Conservation (phyloP, 306 rosid genomes). For the Dryas drummondii region DNA sequence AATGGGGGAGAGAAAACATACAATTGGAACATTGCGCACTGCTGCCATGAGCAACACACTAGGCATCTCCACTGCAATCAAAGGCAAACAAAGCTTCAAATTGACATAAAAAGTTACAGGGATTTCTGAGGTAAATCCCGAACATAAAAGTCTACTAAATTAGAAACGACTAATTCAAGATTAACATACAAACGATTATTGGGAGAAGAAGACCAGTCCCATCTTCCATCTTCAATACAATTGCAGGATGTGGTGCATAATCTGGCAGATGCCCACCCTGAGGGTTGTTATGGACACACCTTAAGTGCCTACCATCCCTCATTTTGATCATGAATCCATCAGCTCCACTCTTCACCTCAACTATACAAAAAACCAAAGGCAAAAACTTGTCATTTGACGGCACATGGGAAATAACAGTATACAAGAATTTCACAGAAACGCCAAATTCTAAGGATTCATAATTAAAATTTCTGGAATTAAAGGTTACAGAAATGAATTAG, state of each 20-base stretch:
- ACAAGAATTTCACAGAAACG: neutral
- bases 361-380: slow-evolving; percentile 41
- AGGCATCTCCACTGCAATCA: slow-evolving; percentile 93
- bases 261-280: slow-evolving; percentile 94
- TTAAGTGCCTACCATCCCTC: slow-evolving; percentile 93
- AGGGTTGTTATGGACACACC: slow-evolving; percentile 93
- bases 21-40: slow-evolving; percentile 86
- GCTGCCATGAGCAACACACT: slow-evolving; percentile 92
- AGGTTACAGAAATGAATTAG: slow-evolving; percentile 6
- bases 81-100: slow-evolving; percentile 34
- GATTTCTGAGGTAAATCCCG: slow-evolving; percentile 15
- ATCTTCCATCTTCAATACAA: slow-evolving; percentile 95
- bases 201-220: slow-evolving; percentile 98
- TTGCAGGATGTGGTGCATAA: slow-evolving; percentile 98
- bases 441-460: neutral
- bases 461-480: neutral
- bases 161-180: slow-evolving; percentile 13
- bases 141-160: slow-evolving; percentile 5
- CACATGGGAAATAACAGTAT: neutral
- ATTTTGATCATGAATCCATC: slow-evolving; percentile 94
- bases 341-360: slow-evolving; percentile 97
- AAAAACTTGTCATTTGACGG: slow-evolving; percentile 12
- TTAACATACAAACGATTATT: slow-evolving; percentile 89
- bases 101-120: slow-evolving; percentile 6
- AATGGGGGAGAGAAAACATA: slow-evolving; percentile 35